Conservation (phyloP, 306 rosid species). For the Quercus ilex region DNA sequence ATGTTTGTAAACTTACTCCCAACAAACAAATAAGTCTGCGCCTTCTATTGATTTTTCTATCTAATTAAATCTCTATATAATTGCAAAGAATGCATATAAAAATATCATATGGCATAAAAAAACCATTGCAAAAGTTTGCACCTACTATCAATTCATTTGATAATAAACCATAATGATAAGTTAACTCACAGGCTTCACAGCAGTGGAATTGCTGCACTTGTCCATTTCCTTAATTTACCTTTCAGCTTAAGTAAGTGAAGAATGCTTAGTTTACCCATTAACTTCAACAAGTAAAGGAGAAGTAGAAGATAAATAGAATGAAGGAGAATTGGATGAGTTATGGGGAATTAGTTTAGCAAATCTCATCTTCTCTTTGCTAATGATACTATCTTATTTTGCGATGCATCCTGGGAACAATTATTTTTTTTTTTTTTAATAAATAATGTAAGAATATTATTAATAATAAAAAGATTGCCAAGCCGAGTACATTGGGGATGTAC, state of each 20-base stretch:
- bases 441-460: no score
- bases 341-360: no score
- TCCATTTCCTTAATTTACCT: background rate
- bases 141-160: no score
- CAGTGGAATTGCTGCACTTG: background rate
- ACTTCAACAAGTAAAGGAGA: background rate
- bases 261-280: background rate
- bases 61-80: background rate
- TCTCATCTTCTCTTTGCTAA: no score
- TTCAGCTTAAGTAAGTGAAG: background rate
- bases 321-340: background rate
- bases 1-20: background rate
- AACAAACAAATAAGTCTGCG: no score
- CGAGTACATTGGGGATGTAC: no score
- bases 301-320: background rate
- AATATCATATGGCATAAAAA: background rate
- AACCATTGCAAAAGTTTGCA: background rate
- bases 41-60: background rate
- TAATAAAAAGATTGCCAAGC: no score
- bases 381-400: no score
- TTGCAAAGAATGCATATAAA: background rate
- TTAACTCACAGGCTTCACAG: background rate
- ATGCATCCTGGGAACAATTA: no score
- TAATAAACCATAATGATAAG: background rate
- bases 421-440: no score